Evolutionary conservation across 129 eudicot species (phyloP), one percentile per base, ranked within the genome.

Genomic region (Arctium minus): DNA sequence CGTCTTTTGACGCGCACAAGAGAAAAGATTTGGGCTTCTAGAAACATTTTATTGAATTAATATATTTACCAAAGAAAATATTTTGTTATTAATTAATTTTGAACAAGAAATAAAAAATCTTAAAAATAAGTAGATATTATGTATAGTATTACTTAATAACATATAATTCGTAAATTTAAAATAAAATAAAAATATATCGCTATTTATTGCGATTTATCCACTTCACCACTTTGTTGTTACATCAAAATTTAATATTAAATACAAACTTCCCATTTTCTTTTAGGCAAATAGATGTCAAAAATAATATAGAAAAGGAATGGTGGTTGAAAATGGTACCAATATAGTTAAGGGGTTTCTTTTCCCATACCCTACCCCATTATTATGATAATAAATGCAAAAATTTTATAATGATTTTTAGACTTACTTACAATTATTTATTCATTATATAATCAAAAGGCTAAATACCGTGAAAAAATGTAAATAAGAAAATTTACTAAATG

Each of bases 21-120:
- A 42, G 48, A 17, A 13, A 60, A 29, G 71, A 27, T 32, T 56
- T 64, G 29, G 60, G 29, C 74, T 65, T 78, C 81, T 78, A 78
- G 81, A 78, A 78, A 38, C 74, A 65, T 27, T 35, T 33, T 77
- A n/a, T 32, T n/a, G 30, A 2, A 76, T n/a, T n/a, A 76, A 60
- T 56, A 44, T 53, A 76, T 33, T 56, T 62, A 64, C 22, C 73
- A 64, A 60, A 15, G 1, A 60, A 3, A 15, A 38, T 38, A 40
- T 40, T 33, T 33, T 33, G 36, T 33, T 33, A 33, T 33, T 33
- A 33, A 33, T 33, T 33, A 33, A 33, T 33, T 33, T 33, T 33
- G 36, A 33, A 33, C 3, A 38, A 4, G 42, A 38, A 38, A 38
- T 5, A 38, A 38, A 36, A 38, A 38, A 38, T 38, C 42, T 38